Evolutionary conservation across 805 yeast species (phyloP).

Genomic region (Teunomyces lycoperdinae): DNA sequence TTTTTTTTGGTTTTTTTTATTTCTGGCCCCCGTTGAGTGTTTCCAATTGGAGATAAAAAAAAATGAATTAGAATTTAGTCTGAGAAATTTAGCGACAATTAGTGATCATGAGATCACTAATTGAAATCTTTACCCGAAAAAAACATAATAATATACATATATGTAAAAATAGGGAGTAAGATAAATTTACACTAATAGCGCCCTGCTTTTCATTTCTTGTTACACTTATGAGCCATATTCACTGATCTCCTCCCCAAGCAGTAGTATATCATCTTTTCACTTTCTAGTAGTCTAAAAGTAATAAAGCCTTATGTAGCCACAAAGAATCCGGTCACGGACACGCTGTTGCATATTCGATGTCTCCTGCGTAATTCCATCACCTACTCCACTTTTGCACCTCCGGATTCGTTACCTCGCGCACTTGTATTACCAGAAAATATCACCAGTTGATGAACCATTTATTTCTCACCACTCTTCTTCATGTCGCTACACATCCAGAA

Average conservation of each 20-base stretch:
- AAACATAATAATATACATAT: background rate
- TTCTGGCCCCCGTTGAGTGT: background rate
- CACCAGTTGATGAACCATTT: slow-evolving; percentile 11
- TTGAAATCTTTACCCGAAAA: background rate
- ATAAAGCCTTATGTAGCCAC: no score
- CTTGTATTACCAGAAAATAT: slow-evolving; percentile 5
- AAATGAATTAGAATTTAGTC: background rate
- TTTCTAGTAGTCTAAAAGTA: no score
- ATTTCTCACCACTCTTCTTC: slow-evolving; percentile 1
- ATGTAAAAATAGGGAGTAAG: background rate
- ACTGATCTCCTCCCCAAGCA: no score
- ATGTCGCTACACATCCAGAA: background rate
- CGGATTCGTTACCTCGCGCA: slow-evolving; percentile 3
- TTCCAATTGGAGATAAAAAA: background rate
- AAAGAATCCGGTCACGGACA: background rate
- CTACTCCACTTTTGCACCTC: background rate
- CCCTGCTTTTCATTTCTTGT: no score
- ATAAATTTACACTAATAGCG: no score
- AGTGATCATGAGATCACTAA: background rate
- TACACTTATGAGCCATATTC: no score
- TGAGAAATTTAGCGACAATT: background rate
- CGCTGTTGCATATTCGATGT: background rate
- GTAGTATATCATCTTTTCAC: no score
- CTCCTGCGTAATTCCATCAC: background rate
- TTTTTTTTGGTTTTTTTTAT: background rate